These are phyloP conservation scores for Mortierella sp. DNA, from an alignment of 371 early-diverging fungal genomes.

Conservation along the genomic window DNA sequence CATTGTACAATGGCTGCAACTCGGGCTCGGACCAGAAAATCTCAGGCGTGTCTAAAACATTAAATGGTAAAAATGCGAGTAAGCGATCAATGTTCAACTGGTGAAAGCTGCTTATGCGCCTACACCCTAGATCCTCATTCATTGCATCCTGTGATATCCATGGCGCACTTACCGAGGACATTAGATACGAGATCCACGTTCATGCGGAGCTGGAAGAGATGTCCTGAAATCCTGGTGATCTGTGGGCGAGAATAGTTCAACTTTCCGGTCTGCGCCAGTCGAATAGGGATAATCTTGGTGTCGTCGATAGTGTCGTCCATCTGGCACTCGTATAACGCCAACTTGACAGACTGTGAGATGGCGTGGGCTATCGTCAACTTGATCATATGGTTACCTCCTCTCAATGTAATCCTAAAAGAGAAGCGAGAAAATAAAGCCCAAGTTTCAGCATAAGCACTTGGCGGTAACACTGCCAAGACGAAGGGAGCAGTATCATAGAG, in stretches of 20 bases:
- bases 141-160: background rate
- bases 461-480: background rate
- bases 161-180: conserved; percentile 63
- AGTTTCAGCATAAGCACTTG: background rate
- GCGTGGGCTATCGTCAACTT: conserved; percentile 90
- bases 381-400: conserved; percentile 82
- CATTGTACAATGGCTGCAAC: conserved; percentile 83
- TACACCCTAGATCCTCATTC: background rate
- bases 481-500: too few species aligned
- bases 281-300: conserved; percentile 88
- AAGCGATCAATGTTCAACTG: background rate
- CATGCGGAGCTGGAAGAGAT: conserved; percentile 90
- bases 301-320: conserved; percentile 88
- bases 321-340: conserved; percentile 85
- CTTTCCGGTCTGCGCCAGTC: conserved; percentile 86
- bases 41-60: conserved; percentile 80
- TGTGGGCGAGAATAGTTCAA: conserved; percentile 66
- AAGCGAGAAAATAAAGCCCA: background rate
- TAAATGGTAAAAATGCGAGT: background rate
- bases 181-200: conserved; percentile 91
- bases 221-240: conserved; percentile 89
- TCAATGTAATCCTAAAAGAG: conserved; percentile 70
- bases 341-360: conserved; percentile 90
- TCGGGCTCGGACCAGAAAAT: conserved; percentile 91
- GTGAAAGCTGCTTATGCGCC: background rate